phyloP scores from a whole-genome alignment of 306 rosid species.

The Rosa persica region DNA sequence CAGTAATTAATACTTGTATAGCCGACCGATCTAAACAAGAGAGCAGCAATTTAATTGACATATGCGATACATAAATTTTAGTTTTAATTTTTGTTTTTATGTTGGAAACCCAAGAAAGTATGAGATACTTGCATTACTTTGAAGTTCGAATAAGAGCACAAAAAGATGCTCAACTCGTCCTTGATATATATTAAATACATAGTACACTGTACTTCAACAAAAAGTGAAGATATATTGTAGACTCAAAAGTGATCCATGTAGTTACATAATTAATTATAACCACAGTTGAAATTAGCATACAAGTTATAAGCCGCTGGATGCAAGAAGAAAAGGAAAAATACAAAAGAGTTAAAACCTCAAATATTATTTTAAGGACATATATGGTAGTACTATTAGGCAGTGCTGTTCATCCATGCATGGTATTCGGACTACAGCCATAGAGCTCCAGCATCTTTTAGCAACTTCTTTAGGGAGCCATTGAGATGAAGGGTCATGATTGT shows the following conservation, averaged over 20 bases:
- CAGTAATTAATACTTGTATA: not conserved
- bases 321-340: not conserved
- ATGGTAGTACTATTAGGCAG: not conserved
- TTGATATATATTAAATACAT: not conserved
- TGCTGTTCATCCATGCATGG: not conserved
- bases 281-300: not conserved
- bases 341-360: slow-evolving; percentile 18
- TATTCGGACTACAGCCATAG: slow-evolving; percentile 57
- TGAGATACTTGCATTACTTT: not conserved
- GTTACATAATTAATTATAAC: not conserved
- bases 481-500: slow-evolving; percentile 86
- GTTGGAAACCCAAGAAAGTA: not conserved
- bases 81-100: not conserved
- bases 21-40: not conserved
- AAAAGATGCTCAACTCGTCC: not conserved
- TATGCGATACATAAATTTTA: not conserved
- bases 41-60: not conserved
- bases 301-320: not conserved
- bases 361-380: not conserved
- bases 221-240: not conserved
- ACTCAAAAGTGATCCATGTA: not conserved
- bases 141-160: not conserved
- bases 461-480: slow-evolving; percentile 74
- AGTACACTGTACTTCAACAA: not conserved
- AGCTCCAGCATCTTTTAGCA: slow-evolving; percentile 95